Percentiles rank a stretch among this genome's conserved stretches.
Conservation (phyloP, 192 early-diverging fungal genomes). For the Oehlia diaphana region DNA sequence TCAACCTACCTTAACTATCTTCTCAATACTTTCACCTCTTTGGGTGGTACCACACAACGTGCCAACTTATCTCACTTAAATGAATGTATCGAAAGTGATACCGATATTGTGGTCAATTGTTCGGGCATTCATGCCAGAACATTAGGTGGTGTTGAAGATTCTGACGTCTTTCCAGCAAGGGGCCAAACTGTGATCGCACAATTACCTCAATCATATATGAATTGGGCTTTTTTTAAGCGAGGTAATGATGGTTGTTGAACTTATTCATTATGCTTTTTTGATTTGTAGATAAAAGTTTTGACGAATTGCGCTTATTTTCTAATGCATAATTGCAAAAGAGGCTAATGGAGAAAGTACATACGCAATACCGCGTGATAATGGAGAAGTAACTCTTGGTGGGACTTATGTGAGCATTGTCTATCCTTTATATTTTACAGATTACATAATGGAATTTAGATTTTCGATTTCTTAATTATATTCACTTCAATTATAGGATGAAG, state of each 20-base stretch:
- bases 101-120: slow-evolving; percentile 76
- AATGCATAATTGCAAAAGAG: background rate
- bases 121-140: slow-evolving; percentile 67
- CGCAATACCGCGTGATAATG: slow-evolving; percentile 76
- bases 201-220: slow-evolving; percentile 60
- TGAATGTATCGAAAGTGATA: slow-evolving; percentile 43
- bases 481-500: slow-evolving; percentile 13
- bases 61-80: slow-evolving; percentile 46
- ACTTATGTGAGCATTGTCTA: slow-evolving; percentile 38
- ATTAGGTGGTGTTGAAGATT: slow-evolving; percentile 74
- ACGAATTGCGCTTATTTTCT: background rate
- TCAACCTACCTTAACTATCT: slow-evolving; percentile 68
- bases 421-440: slow-evolving; percentile 2
- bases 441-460: slow-evolving; percentile 1
- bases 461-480: background rate
- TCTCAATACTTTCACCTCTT: slow-evolving; percentile 41
- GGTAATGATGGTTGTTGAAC: slow-evolving; percentile 35
- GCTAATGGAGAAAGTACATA: slow-evolving; percentile 52
- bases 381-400: slow-evolving; percentile 72
- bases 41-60: slow-evolving; percentile 51
- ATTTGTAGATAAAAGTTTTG: background rate
- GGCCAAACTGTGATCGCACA: slow-evolving; percentile 80
- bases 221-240: slow-evolving; percentile 45
- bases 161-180: slow-evolving; percentile 68
- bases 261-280: slow-evolving; percentile 9